Percentiles rank a stretch among this genome's conserved stretches.
Evolutionary conservation across 305 asterid genomes (phyloP).

Genomic region (Ilex paraguariensis): DNA sequence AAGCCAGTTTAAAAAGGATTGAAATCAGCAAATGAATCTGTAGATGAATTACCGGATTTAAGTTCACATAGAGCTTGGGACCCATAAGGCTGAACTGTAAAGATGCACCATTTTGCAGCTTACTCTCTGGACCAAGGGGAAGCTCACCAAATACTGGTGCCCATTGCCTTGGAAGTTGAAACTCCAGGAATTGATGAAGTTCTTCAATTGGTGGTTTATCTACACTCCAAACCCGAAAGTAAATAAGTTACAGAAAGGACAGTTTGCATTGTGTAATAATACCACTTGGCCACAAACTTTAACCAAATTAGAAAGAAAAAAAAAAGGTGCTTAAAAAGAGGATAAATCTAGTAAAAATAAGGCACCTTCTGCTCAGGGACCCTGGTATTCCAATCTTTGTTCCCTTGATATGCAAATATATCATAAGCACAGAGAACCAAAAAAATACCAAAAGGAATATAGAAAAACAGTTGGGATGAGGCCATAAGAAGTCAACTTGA

Average conservation of each 20-base stretch:
- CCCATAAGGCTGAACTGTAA: constrained; percentile 78
- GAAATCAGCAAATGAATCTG: neutral
- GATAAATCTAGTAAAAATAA: neutral
- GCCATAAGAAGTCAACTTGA: too few species aligned
- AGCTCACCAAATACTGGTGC: constrained; percentile 83
- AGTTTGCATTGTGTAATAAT: constrained; percentile 4
- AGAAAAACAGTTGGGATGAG: too few species aligned
- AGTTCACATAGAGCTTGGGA: constrained; percentile 68
- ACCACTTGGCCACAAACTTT: too few species aligned
- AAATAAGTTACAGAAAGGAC: neutral
- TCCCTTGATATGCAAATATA: too few species aligned
- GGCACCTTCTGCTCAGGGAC: too few species aligned
- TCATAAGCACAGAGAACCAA: too few species aligned
- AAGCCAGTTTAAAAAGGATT: neutral
- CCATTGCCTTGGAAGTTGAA: constrained; percentile 83
- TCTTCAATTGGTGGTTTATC: constrained; percentile 86
- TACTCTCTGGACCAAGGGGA: constrained; percentile 70
- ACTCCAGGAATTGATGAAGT: constrained; percentile 66
- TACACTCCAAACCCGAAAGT: constrained; percentile 22
- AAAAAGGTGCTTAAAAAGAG: neutral
- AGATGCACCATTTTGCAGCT: constrained; percentile 57
- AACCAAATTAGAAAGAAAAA: too few species aligned
- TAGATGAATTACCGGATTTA: constrained; percentile 45
- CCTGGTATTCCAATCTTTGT: too few species aligned
- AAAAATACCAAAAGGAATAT: too few species aligned